phyloP scores from a whole-genome alignment of 2,329 filamentous ascomycete genomes.

The Podosphaera fusca region DNA sequence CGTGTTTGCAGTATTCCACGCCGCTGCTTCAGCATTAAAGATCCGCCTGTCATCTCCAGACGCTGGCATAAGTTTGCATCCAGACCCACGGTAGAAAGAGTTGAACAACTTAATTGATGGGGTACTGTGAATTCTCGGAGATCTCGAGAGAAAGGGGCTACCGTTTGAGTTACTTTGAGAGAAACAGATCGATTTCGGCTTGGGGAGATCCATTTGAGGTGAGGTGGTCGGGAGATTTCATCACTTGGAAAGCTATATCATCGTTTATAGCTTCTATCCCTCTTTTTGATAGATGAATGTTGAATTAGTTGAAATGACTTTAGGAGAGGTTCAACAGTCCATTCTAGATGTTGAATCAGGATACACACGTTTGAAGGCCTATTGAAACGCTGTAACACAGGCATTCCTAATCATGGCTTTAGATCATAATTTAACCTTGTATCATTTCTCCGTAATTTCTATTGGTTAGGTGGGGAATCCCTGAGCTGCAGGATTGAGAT shows the following conservation, averaged over 20 bases:
- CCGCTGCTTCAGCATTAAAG: constrained; percentile 41
- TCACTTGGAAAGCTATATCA: background rate
- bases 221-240: background rate
- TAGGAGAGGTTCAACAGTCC: background rate
- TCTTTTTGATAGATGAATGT: background rate
- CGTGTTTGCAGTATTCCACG: constrained; percentile 43
- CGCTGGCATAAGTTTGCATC: constrained; percentile 5
- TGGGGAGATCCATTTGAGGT: constrained; percentile 5
- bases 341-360: background rate
- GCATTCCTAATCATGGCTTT: background rate
- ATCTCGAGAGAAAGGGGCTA: constrained; percentile 9
- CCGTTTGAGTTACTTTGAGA: constrained; percentile 10
- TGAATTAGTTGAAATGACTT: background rate
- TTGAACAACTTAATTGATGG: constrained; percentile 9
- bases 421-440: background rate
- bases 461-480: background rate
- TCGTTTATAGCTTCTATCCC: background rate
- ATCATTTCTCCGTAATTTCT: background rate
- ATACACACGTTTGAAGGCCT: background rate
- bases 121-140: constrained; percentile 6
- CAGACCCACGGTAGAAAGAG: constrained; percentile 10
- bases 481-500: background rate
- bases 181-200: constrained; percentile 3
- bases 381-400: background rate
- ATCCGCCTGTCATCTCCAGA: constrained; percentile 15